Base-by-base conservation (phyloP, 2,329 filamentous ascomycete genomes). In the Ophiostoma quercus region DNA sequence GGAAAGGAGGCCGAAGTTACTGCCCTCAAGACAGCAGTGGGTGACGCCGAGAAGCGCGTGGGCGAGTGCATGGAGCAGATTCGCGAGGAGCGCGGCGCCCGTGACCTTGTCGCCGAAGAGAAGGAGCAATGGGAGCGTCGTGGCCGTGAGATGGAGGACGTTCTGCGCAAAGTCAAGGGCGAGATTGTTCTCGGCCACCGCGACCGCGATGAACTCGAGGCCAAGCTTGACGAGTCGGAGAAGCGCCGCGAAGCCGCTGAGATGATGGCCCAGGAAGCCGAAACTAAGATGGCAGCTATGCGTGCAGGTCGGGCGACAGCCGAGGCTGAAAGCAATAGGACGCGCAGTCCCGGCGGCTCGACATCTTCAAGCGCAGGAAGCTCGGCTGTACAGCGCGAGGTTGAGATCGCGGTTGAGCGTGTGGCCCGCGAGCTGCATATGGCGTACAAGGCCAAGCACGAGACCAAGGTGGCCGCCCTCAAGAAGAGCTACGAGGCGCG, bases 401-500 rank as follows among this genome's bases (percentile, higher is more conserved):
- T 97, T 67, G 94, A 97, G 76, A 84, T 91, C 63, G 90, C 91
- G 1, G 90, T 94, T 29, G 92, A 97, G 79, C 92, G 94, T 74
- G 93, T 98, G 57, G 94, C 94, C n/a, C 87, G 92, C 39, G 95
- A 99, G 77, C 85, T 99, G 57, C 95, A 99, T 78, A 85, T 90
- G 0, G 85, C 97, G 12, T 99, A 99, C 85, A 98, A 97, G 82
- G 89, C 90, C 77, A 99, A 99, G 81, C 95, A 99, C 78, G 94
- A 98, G 82, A 92, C 90, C 73, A 99, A 99, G 82, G 94, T 98
- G 63, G 87, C 92, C 0, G 94, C 94, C 3, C 84, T 99, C 73
- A 98, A 90, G 81, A 89, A 90, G 80, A 89, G 86, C 72, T 90
- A 98, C 80, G 92, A 97, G 78, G 86, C 87, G 66, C 89, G 94